A percentile compares a stretch with the other conserved stretches of the same genome.
phyloP scores from a whole-genome alignment of 1,139 yeast species.

The Taphrina wiesneri region DNA sequence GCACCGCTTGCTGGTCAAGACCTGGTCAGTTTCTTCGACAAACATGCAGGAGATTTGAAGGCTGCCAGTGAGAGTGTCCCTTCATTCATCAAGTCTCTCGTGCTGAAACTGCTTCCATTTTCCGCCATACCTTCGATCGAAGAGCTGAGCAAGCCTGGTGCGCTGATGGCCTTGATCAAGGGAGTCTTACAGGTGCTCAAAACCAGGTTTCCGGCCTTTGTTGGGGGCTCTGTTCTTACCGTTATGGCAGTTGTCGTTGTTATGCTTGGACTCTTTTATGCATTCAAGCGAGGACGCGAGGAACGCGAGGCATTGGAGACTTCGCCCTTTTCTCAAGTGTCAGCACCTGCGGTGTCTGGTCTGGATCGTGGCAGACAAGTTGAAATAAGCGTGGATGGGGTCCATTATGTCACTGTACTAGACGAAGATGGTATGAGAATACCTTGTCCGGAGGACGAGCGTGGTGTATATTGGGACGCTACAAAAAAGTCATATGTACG shows the following conservation, averaged over 20 bases:
- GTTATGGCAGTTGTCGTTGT: constrained; percentile 30
- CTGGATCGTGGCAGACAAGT: constrained; percentile 3
- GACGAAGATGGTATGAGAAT: constrained; percentile 31
- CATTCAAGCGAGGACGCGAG: constrained; percentile 28
- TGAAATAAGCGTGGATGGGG: constrained; percentile 25
- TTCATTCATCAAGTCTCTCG: constrained; percentile 26
- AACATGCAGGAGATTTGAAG: constrained; percentile 24
- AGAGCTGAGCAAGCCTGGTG: constrained; percentile 31
- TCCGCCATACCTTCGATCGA: constrained; percentile 25
- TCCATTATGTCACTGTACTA: constrained; percentile 4
- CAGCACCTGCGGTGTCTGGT: background rate
- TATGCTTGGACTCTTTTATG: constrained; percentile 24
- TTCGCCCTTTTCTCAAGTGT: background rate
- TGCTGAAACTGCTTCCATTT: constrained; percentile 24
- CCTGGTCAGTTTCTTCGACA: constrained; percentile 14
- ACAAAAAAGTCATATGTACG: background rate
- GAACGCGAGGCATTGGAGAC: constrained; percentile 23
- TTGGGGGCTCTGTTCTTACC: constrained; percentile 25
- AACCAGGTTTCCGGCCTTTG: constrained; percentile 25
- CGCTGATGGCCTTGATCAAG: constrained; percentile 27
- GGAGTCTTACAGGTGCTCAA: constrained; percentile 24
- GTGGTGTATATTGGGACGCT: constrained; percentile 15
- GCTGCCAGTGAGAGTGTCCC: constrained; percentile 30
- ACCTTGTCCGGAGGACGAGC: constrained; percentile 19
- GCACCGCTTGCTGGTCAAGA: constrained; percentile 27